Percentiles rank a stretch among this genome's conserved stretches.
These are phyloP conservation scores for Simplicillium aogashimaense DNA, from an alignment of 2,329 filamentous ascomycete genomes.

Conservation along the genomic window DNA sequence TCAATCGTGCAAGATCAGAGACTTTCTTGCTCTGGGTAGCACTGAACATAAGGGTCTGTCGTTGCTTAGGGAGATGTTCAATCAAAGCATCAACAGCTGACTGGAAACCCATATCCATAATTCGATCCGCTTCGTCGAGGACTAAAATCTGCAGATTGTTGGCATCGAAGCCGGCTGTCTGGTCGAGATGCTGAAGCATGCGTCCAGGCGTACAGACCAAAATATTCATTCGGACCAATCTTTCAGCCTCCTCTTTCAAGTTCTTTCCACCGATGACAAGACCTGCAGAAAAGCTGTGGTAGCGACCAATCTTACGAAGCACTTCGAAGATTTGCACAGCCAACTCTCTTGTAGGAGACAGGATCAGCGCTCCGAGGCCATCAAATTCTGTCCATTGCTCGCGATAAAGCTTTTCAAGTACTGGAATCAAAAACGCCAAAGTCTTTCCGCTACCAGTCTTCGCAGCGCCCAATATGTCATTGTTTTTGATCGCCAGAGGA, in stretches of 20 bases:
- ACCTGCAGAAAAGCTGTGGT: conserved; percentile 86
- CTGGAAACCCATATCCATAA: conserved; percentile 97
- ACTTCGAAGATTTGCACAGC: conserved; percentile 97
- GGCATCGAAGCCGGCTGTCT: conserved; percentile 82
- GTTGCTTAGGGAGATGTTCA: conserved; percentile 73
- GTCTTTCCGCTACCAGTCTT: conserved; percentile 97
- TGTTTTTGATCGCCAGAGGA: conserved; percentile 72
- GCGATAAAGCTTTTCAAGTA: conserved; percentile 86
- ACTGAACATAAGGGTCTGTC: conserved; percentile 91
- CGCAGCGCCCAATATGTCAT: conserved; percentile 85
- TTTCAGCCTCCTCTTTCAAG: conserved; percentile 75
- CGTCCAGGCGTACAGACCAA: conserved; percentile 89
- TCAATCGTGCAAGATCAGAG: conserved; percentile 81
- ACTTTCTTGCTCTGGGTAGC: conserved; percentile 94
- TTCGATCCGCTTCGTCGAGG: conserved; percentile 89
- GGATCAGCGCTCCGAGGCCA: conserved; percentile 82
- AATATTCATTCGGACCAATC: conserved; percentile 89
- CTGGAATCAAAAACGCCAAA: conserved; percentile 80
- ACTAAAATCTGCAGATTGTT: conserved; percentile 89
- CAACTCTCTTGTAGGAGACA: conserved; percentile 88
- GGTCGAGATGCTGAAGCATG: conserved; percentile 91
- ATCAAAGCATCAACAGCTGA: conserved; percentile 82
- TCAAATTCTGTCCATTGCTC: conserved; percentile 84
- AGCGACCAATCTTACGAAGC: conserved; percentile 75
- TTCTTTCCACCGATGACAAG: conserved; percentile 91